phyloP scores from a whole-genome alignment of 2,329 filamentous ascomycete species.

The Venturia asperata region DNA sequence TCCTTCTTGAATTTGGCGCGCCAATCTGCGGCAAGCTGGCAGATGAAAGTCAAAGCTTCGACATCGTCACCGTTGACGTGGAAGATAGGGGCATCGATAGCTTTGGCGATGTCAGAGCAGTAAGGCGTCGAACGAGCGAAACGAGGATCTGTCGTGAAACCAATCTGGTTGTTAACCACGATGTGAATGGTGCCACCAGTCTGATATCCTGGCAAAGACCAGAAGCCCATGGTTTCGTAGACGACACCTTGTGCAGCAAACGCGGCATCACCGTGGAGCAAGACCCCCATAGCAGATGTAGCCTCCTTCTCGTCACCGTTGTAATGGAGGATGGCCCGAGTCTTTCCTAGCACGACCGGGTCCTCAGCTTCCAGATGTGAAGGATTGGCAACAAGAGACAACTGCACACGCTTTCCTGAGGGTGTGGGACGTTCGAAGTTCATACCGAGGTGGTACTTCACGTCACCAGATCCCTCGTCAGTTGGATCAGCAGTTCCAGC shows the following conservation, averaged over 20 bases:
- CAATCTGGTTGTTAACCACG: slow-evolving; percentile 99
- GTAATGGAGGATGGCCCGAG: slow-evolving; percentile 96
- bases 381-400: slow-evolving; percentile 95
- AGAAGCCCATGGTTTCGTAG: slow-evolving; percentile 97
- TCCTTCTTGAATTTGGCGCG: slow-evolving; percentile 98
- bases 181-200: slow-evolving; percentile 96
- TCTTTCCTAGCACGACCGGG: slow-evolving; percentile 94
- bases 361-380: slow-evolving; percentile 98
- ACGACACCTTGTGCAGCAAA: slow-evolving; percentile 96
- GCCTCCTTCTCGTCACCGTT: slow-evolving; percentile 92
- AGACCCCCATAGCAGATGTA: slow-evolving; percentile 84
- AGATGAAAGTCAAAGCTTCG: slow-evolving; percentile 96
- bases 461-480: slow-evolving; percentile 95
- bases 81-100: slow-evolving; percentile 96
- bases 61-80: slow-evolving; percentile 99
- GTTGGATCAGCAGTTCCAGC: slow-evolving; percentile 78
- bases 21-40: slow-evolving; percentile 95
- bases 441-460: slow-evolving; percentile 99
- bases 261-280: slow-evolving; percentile 94
- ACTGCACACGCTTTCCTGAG: slow-evolving; percentile 97
- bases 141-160: slow-evolving; percentile 96
- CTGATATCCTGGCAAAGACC: slow-evolving; percentile 89
- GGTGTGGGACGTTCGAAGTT: slow-evolving; percentile 98
- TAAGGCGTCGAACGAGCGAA: slow-evolving; percentile 96
- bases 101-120: slow-evolving; percentile 98